Conservation (phyloP, 164 flowering plant genomes). For the Euptelea pleiosperma region DNA sequence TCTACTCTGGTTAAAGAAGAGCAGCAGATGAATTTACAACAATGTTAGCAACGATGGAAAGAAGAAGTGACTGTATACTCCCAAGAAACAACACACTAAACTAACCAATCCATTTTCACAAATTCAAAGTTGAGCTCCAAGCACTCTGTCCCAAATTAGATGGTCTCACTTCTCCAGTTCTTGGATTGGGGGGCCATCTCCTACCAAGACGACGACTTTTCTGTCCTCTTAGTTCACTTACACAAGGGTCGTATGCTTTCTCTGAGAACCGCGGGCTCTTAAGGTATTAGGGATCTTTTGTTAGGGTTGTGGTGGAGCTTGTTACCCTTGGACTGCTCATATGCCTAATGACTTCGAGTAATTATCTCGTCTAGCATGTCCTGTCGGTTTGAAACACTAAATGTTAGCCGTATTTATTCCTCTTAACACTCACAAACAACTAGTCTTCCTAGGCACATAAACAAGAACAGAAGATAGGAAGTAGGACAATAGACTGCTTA, state of each 20-base stretch:
- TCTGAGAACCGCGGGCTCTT: slow-evolving; percentile 56
- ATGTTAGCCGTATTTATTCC: not conserved
- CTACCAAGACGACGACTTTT: slow-evolving; percentile 46
- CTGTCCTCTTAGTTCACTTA: slow-evolving; percentile 52
- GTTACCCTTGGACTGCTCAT: slow-evolving; percentile 71
- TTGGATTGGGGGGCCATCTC: slow-evolving; percentile 46
- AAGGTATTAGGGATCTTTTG: slow-evolving; percentile 38
- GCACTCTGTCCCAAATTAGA: slow-evolving; percentile 61
- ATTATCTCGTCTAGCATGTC: slow-evolving; percentile 90
- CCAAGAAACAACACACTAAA: slow-evolving; percentile 4
- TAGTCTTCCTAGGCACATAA: not conserved
- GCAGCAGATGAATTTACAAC: slow-evolving; percentile 10
- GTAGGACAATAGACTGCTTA: not conserved
- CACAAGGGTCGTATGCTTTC: slow-evolving; percentile 60
- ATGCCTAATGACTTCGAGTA: slow-evolving; percentile 75
- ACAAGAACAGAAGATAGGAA: not conserved
- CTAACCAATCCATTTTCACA: slow-evolving; percentile 7
- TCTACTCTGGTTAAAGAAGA: not conserved
- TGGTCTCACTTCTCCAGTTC: slow-evolving; percentile 33
- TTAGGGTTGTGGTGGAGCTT: slow-evolving; percentile 77
- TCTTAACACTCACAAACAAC: too few species aligned
- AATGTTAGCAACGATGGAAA: slow-evolving; percentile 3
- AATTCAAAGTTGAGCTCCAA: slow-evolving; percentile 21
- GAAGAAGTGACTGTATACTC: slow-evolving; percentile 7
- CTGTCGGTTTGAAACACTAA: slow-evolving; percentile 38